phyloP scores from a whole-genome alignment of 345 rosid genomes.

The Populus nigra region DNA sequence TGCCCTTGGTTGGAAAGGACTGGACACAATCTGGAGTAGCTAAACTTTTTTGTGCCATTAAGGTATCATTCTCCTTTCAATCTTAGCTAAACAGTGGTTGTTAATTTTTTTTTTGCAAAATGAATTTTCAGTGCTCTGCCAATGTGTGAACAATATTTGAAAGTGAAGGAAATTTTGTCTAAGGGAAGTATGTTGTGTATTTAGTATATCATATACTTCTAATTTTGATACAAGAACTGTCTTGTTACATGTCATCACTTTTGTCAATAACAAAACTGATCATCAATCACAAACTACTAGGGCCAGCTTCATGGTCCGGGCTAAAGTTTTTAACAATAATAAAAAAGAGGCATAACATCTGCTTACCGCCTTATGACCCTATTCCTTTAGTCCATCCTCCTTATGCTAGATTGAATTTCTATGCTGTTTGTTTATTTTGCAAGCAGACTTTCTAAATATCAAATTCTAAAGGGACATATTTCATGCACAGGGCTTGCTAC shows the following conservation, averaged over 20 bases:
- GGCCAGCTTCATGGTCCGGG: not conserved
- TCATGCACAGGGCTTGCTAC: not conserved
- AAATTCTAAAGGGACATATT: not conserved
- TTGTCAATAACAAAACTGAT: not conserved
- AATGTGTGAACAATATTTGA: not conserved
- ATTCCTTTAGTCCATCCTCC: not conserved
- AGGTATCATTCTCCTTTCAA: slow-evolving; percentile 41
- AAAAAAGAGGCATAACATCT: not conserved
- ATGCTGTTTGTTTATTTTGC: not conserved
- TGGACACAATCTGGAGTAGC: slow-evolving; percentile 98
- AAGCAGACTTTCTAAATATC: not conserved
- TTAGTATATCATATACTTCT: not conserved
- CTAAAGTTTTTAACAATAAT: not conserved
- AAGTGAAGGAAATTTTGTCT: not conserved
- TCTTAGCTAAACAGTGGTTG: not conserved
- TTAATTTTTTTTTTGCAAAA: not conserved
- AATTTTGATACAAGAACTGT: not conserved
- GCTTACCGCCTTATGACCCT: not conserved
- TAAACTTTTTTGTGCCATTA: slow-evolving; percentile 81
- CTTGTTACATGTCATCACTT: not conserved
- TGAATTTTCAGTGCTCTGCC: not conserved
- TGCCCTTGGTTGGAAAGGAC: slow-evolving; percentile 96
- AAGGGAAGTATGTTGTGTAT: not conserved
- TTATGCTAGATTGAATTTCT: not conserved
- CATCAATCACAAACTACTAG: not conserved